Evolutionary conservation across 2,329 filamentous ascomycete species (phyloP), one percentile per base, ranked within the genome.

Genomic region (Colletotrichum navitas): DNA sequence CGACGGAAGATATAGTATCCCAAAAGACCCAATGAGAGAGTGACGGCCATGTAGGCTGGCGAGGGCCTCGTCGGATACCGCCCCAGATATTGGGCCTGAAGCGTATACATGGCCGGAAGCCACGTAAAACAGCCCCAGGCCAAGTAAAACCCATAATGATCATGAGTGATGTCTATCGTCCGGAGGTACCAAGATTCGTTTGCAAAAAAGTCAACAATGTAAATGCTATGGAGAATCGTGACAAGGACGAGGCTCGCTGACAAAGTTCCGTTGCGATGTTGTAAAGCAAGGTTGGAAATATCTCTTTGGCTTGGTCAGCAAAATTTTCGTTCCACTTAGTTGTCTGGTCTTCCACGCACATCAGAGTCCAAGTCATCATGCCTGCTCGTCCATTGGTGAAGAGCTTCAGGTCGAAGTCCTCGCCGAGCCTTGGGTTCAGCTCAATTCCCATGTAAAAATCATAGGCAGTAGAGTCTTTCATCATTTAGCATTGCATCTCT

Each of bases 101-200:
- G 79, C 0, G 85, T 86, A 74, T 86, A 86, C 32, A 83, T 81
- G 0, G 78, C 79, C 0, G 85, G 84, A 2, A 87, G 76, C 77
- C 82, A 86, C 21, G 81, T 83, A 34, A 83, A 80, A 29, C 80
- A 83, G 6, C 84, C 85, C 83, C 83, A 86, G 34, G 79, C 79
- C 3, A 84, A 74, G 72, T 84, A 83, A 72, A 85, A 85, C 2
- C 83, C 83, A 43, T 82, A 84, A 58, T 84, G 83, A 47, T 85
- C 83, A 60, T 84, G 82, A 5, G 78, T 77, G 47, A 84, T 84
- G 63, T 85, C 83, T 12, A 84, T 83, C 2, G 83, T 85, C 26
- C 80, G 79, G n/a, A 84, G 76, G 70, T 86, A 85, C 84, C 85
- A 86, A 16, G 82, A 80, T 73, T 86, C 85, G 10, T 86, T 85